Evolutionary conservation across 129 eudicot genomes (phyloP), one percentile per base, ranked within the genome.

Genomic region (Lonicera japonica): DNA sequence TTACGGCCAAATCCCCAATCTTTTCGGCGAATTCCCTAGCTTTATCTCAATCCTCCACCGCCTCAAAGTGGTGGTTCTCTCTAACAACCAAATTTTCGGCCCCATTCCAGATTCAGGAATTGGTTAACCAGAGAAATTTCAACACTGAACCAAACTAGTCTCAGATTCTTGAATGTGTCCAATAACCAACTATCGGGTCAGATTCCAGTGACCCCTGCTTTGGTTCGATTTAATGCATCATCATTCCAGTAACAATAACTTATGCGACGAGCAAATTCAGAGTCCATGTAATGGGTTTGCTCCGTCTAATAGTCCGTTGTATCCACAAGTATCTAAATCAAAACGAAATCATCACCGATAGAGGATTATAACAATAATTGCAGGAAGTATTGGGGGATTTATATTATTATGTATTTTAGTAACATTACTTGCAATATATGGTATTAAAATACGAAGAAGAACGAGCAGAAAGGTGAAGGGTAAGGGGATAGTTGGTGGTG

Each of bases 181-280:
- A 58, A 54, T 46, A 90, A 90, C 47, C 70, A 55, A 5, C 77
- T 90, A 46, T 9, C 80, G 23, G 97, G 97, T 5, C 77, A 89
- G 17, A 70, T 90, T 4, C 95, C 97, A 0, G 81, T 79, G 11
- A 90, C 97, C n/a, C 66, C 72, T 9, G 60, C 86, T 1, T 74
- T 90, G 0, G 48, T 73, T 21, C 74, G 65, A 8, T 87, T 86
- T 60, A 54, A 71, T 1, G 12, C 61, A 0, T 58, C 90, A 20
- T 75, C 90, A 38, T 91, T 19, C 47, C 0, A 13, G 21, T 8
- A 91, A 91, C 34, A 76, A 82, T n/a, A 72, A 83, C 3, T 85
- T 91, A 0, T 91, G 97, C 16, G 96, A 96, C 1, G 83, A 80
- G 64, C 78, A 77, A 82, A 76, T 92, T 96, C 77, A 64, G 63